Percentiles rank a stretch among this genome's conserved stretches.
These are phyloP conservation scores for Liquidambar formosana DNA, from an alignment of 164 flowering plant species.

Conservation along the genomic window DNA sequence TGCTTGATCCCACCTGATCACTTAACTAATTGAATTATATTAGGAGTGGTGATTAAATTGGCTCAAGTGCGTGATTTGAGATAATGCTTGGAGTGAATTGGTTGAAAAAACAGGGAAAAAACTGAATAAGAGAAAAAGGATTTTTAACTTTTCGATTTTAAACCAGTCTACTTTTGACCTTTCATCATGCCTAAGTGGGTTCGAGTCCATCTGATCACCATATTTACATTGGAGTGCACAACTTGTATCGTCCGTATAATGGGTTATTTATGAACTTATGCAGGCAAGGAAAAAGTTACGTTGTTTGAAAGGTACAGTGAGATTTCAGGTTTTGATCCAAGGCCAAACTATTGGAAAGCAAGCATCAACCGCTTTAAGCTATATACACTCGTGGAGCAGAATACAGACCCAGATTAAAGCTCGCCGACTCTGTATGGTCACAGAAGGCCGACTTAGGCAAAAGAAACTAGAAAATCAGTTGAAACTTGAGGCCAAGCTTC, in stretches of 20 bases:
- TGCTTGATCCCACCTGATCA: too few species aligned
- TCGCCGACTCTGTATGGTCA: constrained; percentile 72
- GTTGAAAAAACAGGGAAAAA: too few species aligned
- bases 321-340: constrained; percentile 45
- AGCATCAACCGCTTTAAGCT: constrained; percentile 52
- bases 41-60: too few species aligned
- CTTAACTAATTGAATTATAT: too few species aligned
- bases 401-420: constrained; percentile 66
- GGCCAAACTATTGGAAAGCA: constrained; percentile 50
- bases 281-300: constrained; percentile 77
- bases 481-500: constrained; percentile 92
- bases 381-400: constrained; percentile 78
- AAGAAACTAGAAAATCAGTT: constrained; percentile 78
- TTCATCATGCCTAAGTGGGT: too few species aligned
- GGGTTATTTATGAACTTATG: not conserved
- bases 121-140: too few species aligned
- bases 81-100: too few species aligned
- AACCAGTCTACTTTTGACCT: too few species aligned
- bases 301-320: constrained; percentile 53
- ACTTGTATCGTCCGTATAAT: not conserved
- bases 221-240: too few species aligned
- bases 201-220: too few species aligned
- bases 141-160: too few species aligned
- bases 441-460: constrained; percentile 64
- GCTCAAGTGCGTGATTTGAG: too few species aligned